Conservation (phyloP, 2,329 filamentous ascomycete species). For the Colletotrichum filicis region DNA sequence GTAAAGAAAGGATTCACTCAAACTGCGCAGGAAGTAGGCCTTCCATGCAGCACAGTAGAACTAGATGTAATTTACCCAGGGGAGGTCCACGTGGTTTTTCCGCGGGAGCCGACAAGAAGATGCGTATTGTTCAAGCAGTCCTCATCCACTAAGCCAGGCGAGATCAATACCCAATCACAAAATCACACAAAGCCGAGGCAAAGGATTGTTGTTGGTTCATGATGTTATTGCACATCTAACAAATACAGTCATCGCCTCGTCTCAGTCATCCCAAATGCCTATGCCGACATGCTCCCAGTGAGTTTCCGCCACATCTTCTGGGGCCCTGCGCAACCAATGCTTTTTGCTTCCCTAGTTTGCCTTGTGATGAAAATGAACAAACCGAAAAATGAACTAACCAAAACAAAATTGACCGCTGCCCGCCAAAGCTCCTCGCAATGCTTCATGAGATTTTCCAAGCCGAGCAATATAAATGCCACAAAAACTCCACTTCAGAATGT, state of each 20-base stretch:
- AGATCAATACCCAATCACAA: neutral
- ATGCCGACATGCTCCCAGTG: conserved; percentile 12
- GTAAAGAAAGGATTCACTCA: neutral
- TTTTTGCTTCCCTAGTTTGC: neutral
- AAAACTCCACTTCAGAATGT: conserved; percentile 25
- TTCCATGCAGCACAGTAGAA: neutral
- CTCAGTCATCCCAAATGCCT: conserved; percentile 6
- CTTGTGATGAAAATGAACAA: neutral
- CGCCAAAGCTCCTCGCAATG: conserved; percentile 32
- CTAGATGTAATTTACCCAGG: neutral
- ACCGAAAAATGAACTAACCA: neutral
- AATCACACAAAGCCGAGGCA: neutral
- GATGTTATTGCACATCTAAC: neutral
- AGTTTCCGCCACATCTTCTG: neutral
- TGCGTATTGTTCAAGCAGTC: neutral
- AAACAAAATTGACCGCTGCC: conserved; percentile 9
- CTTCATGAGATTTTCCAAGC: conserved; percentile 33
- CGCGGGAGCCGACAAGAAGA: neutral
- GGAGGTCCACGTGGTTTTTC: neutral
- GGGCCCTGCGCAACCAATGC: neutral
- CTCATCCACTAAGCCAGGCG: neutral
- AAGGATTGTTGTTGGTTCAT: neutral
- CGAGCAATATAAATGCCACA: conserved; percentile 34
- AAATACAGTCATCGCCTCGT: conserved; percentile 19
- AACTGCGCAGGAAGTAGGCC: neutral